phyloP scores from a whole-genome alignment of 2,329 filamentous ascomycete species.

The Trichoderma sp. region DNA sequence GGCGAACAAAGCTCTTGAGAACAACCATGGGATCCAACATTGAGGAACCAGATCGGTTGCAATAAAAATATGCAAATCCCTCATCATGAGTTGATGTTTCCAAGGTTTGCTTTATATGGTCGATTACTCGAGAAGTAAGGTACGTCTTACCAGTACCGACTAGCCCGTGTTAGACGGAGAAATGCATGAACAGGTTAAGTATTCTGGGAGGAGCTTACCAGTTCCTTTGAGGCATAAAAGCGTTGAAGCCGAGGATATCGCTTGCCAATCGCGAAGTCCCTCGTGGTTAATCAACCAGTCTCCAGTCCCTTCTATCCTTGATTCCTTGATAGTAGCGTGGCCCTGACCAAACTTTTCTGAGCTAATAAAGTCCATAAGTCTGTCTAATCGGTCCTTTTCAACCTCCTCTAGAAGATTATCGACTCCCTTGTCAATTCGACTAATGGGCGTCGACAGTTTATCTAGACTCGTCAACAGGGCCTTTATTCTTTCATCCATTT shows the following conservation, averaged over 20 bases:
- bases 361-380: not conserved
- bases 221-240: conserved; percentile 13
- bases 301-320: not conserved
- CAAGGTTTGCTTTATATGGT: not conserved
- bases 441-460: not conserved
- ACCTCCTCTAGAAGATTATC: not conserved
- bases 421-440: not conserved
- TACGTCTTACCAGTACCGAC: conserved; percentile 19
- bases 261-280: not conserved
- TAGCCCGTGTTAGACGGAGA: not conserved
- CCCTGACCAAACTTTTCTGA: not conserved
- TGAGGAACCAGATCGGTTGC: conserved; percentile 16
- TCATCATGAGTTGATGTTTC: not conserved
- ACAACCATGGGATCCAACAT: conserved; percentile 18
- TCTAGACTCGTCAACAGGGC: not conserved
- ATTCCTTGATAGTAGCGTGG: not conserved
- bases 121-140: conserved; percentile 13
- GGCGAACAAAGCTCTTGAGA: conserved; percentile 23
- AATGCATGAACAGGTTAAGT: not conserved
- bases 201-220: not conserved
- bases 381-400: not conserved
- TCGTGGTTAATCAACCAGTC: conserved; percentile 7
- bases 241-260: not conserved
- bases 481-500: not conserved
- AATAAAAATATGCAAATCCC: conserved; percentile 24